Conservation (phyloP, 2,329 filamentous ascomycete genomes). For the Cordyceps javanica region DNA sequence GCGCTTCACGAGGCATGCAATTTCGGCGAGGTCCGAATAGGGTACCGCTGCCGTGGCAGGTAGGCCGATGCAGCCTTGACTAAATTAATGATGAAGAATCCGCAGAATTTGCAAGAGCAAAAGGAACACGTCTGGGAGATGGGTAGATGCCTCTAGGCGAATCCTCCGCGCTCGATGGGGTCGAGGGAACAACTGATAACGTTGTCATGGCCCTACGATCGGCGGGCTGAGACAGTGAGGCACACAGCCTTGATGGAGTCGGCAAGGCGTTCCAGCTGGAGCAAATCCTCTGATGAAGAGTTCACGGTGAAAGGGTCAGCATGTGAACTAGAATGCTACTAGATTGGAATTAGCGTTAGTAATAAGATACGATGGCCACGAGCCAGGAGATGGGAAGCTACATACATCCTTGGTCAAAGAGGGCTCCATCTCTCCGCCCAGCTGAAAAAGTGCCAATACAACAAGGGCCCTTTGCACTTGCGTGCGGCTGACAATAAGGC, state of each 20-base stretch:
- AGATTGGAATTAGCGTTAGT: neutral
- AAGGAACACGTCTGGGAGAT: neutral
- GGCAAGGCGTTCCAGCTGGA: neutral
- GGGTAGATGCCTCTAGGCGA: neutral
- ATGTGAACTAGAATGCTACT: neutral
- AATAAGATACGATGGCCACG: neutral
- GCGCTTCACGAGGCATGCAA: neutral
- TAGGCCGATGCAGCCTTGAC: neutral
- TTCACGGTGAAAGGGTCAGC: neutral
- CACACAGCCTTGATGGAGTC: neutral
- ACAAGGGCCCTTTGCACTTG: neutral
- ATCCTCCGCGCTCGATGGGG: neutral
- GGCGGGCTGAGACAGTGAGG: slow-evolving; percentile 1
- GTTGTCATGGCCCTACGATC: neutral
- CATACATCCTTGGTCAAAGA: neutral
- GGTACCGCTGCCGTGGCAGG: neutral
- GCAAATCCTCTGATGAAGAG: neutral
- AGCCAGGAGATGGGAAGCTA: neutral
- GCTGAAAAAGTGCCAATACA: slow-evolving; percentile 6
- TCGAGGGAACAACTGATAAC: neutral
- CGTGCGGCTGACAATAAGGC: slow-evolving; percentile 2
- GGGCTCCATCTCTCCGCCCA: neutral
- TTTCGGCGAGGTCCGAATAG: neutral
- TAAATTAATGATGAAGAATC: neutral
- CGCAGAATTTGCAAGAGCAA: neutral